phyloP scores from a whole-genome alignment of 306 rosid species.

The Chamaecrista fasciculata region DNA sequence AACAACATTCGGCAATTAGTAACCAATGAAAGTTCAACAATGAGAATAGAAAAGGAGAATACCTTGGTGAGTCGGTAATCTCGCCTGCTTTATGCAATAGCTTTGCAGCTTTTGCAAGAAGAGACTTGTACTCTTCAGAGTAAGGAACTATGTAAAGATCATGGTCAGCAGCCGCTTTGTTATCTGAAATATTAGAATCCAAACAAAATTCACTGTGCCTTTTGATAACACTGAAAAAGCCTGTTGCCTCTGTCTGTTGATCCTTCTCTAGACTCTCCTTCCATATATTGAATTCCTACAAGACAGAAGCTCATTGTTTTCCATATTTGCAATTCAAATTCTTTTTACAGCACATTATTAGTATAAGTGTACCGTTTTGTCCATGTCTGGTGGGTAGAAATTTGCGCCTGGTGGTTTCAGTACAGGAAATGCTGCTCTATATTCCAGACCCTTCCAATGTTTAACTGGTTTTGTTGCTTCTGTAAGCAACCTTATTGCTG shows the following conservation, averaged over 20 bases:
- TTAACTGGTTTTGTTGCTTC: slow-evolving; percentile 58
- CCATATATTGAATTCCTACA: slow-evolving; percentile 87
- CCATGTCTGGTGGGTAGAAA: slow-evolving; percentile 97
- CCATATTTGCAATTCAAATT: slow-evolving; percentile 18
- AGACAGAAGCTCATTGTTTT: slow-evolving; percentile 29
- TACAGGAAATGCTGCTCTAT: slow-evolving; percentile 77
- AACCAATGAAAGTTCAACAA: not conserved
- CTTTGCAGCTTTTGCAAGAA: slow-evolving; percentile 69
- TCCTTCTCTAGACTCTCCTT: slow-evolving; percentile 59
- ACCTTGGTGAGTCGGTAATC: slow-evolving; percentile 63
- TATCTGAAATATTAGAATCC: slow-evolving; percentile 43
- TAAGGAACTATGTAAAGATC: slow-evolving; percentile 69
- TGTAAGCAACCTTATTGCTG: slow-evolving; percentile 66
- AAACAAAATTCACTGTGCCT: slow-evolving; percentile 58
- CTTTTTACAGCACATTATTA: slow-evolving; percentile 23
- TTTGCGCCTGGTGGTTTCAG: slow-evolving; percentile 86
- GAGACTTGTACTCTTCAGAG: slow-evolving; percentile 70
- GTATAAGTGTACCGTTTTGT: slow-evolving; percentile 69
- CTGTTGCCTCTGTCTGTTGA: slow-evolving; percentile 61
- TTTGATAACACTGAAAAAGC: slow-evolving; percentile 78
- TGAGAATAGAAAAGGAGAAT: slow-evolving; percentile 24
- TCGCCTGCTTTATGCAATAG: slow-evolving; percentile 86
- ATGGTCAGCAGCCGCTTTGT: slow-evolving; percentile 32
- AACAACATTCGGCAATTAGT: slow-evolving; percentile 18
- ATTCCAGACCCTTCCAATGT: slow-evolving; percentile 87